Evolutionary conservation across 2,329 filamentous ascomycete genomes (phyloP).

Genomic region (Diaporthe velutina): DNA sequence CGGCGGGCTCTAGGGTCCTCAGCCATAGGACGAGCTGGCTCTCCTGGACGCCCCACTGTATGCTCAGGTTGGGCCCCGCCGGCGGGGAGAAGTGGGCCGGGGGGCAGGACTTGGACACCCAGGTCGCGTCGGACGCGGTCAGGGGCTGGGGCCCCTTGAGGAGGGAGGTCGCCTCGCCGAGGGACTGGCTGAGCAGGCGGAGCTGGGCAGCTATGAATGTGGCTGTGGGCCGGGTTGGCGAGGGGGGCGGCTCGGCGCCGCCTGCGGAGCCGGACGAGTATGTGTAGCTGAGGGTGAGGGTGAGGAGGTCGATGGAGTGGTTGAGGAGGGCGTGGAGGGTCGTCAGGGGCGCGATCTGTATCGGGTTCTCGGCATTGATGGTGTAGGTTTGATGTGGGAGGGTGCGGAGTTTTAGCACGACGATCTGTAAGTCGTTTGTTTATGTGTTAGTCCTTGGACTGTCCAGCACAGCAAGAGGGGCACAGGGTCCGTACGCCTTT

Average conservation of each 20-base stretch:
- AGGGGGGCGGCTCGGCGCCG: slow-evolving; percentile 67
- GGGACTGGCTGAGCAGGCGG: slow-evolving; percentile 66
- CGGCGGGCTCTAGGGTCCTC: slow-evolving; percentile 77
- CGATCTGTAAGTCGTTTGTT: slow-evolving; percentile 63
- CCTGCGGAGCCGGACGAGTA: slow-evolving; percentile 73
- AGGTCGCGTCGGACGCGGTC: slow-evolving; percentile 54
- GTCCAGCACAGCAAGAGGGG: neutral
- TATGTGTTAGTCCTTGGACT: neutral
- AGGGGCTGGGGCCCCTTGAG: slow-evolving; percentile 66
- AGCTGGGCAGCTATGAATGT: slow-evolving; percentile 68
- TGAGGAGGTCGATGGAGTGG: slow-evolving; percentile 84
- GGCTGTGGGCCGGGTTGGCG: slow-evolving; percentile 53
- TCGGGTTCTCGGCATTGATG: slow-evolving; percentile 61
- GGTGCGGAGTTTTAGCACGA: slow-evolving; percentile 82
- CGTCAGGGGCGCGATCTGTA: slow-evolving; percentile 78
- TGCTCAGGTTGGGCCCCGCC: slow-evolving; percentile 74
- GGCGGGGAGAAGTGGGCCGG: slow-evolving; percentile 59
- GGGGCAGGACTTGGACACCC: slow-evolving; percentile 59
- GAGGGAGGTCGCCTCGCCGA: slow-evolving; percentile 64
- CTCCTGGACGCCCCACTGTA: slow-evolving; percentile 79
- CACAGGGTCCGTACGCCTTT: slow-evolving; percentile 77
- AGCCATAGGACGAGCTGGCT: slow-evolving; percentile 78
- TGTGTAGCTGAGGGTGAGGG: slow-evolving; percentile 74
- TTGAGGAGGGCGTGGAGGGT: slow-evolving; percentile 83
- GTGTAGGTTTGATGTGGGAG: slow-evolving; percentile 66